Evolutionary conservation across 768 basidiomycete genomes (phyloP), one percentile per base, ranked within the genome.

Genomic region (Xerocomellus chrysenteron): DNA sequence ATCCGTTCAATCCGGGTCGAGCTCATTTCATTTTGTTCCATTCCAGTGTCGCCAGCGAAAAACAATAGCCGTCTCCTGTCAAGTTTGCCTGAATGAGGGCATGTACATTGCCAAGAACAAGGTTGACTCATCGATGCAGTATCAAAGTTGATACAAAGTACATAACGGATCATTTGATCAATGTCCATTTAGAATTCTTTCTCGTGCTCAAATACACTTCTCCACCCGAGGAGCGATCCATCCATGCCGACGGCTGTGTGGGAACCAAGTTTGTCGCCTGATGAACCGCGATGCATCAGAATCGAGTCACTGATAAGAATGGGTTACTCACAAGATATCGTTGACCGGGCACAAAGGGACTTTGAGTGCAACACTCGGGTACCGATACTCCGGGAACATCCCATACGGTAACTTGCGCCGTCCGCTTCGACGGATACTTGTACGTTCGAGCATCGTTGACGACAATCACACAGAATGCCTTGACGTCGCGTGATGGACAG

Each of bases 331-430:
- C 91, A 65, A 86, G 64, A 65, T 86, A 94, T 52, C 83, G 74
- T 66, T 87, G 82, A 1, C 90, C 88, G 32, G 79, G 78, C 43
- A 76, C 72, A 58, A 95, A 83, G 5, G 74, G 57, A 35, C 84
- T 77, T 48, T 78, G 65, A 51, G 69, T 65, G n/a, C 70, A 76
- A 5, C 78, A 82, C 58, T 88, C 86, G 24, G 74, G 74, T n/a
- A 76, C 63, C 1, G 73, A 75, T 28, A 88, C 56, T 13, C 74
- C 74, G 4, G 82, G 72, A 3, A 82, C 86, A 64, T 95, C 91
- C 92, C 92, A 94, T 4, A 95, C 80, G 0, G 88, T 94, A 52
- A 98, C 61, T 67, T 91, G 89, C 0, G 86, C 94, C 2, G 73
- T 77, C 48, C 91, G 80, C 56, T 80, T 75, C 9, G 82, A 74